A percentile compares a stretch with the other conserved stretches of the same genome.
phyloP scores from a whole-genome alignment of 2,329 filamentous ascomycete genomes.

The Cladobotryum mycophilum region DNA sequence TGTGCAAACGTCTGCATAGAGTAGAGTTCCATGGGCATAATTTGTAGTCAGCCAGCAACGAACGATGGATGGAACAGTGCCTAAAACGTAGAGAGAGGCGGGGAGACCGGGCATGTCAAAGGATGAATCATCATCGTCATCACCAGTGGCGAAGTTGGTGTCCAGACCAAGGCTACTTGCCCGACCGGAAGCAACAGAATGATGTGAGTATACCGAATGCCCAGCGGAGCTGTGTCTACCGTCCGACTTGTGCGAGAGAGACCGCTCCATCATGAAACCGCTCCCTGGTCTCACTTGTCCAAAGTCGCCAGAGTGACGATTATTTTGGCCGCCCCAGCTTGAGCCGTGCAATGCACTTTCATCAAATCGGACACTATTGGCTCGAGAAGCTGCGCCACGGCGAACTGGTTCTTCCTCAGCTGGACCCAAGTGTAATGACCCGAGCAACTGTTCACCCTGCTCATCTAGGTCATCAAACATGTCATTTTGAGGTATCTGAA shows the following conservation, averaged over 20 bases:
- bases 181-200: slow-evolving; percentile 69
- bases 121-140: slow-evolving; percentile 61
- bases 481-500: slow-evolving; percentile 73
- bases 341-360: slow-evolving; percentile 88
- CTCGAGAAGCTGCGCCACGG: slow-evolving; percentile 80
- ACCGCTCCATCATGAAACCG: slow-evolving; percentile 83
- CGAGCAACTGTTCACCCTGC: slow-evolving; percentile 71
- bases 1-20: slow-evolving; percentile 89
- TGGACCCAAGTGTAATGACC: slow-evolving; percentile 71
- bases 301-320: slow-evolving; percentile 78
- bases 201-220: slow-evolving; percentile 62
- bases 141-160: slow-evolving; percentile 55
- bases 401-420: slow-evolving; percentile 80
- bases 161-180: slow-evolving; percentile 87
- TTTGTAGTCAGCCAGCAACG: slow-evolving; percentile 90
- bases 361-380: slow-evolving; percentile 96
- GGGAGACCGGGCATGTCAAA: slow-evolving; percentile 68
- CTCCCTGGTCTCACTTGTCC: slow-evolving; percentile 70
- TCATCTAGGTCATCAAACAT: slow-evolving; percentile 89
- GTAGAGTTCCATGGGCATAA: slow-evolving; percentile 80
- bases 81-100: slow-evolving; percentile 77
- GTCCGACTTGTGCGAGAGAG: slow-evolving; percentile 91
- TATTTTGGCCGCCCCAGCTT: slow-evolving; percentile 71
- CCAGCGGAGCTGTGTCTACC: slow-evolving; percentile 91
- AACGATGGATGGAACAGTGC: slow-evolving; percentile 87